phyloP scores from a whole-genome alignment of 495 filamentous ascomycete genomes.

The Chaetomium fimeti region DNA sequence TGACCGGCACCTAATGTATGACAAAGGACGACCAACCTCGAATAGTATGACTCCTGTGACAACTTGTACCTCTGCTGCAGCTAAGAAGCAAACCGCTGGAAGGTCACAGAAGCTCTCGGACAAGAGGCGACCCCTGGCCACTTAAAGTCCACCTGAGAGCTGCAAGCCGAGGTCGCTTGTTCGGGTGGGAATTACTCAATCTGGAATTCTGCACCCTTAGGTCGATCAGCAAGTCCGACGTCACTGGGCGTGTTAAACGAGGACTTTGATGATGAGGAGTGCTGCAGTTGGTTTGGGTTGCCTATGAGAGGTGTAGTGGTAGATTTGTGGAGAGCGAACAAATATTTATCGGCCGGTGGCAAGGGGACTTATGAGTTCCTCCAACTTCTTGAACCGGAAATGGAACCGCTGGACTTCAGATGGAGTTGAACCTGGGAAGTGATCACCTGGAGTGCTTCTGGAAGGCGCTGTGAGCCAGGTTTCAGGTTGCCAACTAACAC shows the following conservation, averaged over 20 bases:
- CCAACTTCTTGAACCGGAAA: not conserved
- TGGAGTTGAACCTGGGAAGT: no score
- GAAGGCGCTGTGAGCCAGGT: not conserved
- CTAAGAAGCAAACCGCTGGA: not conserved
- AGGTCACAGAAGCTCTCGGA: constrained; percentile 3
- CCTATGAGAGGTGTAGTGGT: not conserved
- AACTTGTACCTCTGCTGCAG: not conserved
- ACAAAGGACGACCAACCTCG: no score
- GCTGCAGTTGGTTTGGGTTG: not conserved
- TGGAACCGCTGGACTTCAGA: no score
- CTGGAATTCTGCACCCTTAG: constrained; percentile 7
- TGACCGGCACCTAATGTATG: no score
- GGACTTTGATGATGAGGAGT: not conserved
- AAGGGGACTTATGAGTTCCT: not conserved
- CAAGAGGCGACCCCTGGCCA: not conserved
- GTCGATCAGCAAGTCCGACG: constrained; percentile 1
- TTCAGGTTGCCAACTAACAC: constrained; percentile 11
- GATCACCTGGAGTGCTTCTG: not conserved
- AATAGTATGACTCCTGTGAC: not conserved
- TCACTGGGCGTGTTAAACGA: not conserved
- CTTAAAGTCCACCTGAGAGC: not conserved
- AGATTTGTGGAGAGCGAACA: not conserved
- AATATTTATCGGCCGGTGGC: not conserved
- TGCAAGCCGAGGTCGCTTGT: constrained; percentile 10
- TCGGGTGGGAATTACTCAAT: constrained; percentile 7